phyloP scores from a whole-genome alignment of 2,329 filamentous ascomycete genomes.

The Cladophialophora psammophila region DNA sequence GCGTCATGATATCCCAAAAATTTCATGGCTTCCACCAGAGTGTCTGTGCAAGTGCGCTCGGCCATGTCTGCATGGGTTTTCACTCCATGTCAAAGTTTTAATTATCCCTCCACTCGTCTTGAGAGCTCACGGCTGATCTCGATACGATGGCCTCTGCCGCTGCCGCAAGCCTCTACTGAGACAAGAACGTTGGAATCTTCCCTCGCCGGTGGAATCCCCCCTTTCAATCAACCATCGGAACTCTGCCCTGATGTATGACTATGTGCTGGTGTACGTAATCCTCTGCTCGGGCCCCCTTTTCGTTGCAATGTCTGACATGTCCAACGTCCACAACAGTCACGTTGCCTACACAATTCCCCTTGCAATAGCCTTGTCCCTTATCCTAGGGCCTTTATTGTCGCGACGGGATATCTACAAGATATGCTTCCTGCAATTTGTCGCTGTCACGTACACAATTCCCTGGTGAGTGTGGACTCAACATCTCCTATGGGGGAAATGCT shows the following conservation, averaged over 20 bases:
- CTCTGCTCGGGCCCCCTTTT: conserved; percentile 33
- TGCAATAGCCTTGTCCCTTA: conserved; percentile 64
- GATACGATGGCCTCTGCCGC: conserved; percentile 19
- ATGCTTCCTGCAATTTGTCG: conserved; percentile 66
- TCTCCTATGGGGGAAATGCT: conserved; percentile 1
- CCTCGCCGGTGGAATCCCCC: neutral
- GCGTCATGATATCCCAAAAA: conserved; percentile 24
- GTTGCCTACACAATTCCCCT: conserved; percentile 72
- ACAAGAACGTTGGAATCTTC: conserved; percentile 6
- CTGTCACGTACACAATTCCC: conserved; percentile 72
- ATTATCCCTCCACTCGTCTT: conserved; percentile 4
- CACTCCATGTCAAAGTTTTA: neutral
- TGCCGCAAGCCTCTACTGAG: conserved; percentile 17
- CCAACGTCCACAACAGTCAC: conserved; percentile 56
- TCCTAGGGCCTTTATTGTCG: conserved; percentile 69
- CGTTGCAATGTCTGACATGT: conserved; percentile 7
- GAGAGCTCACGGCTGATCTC: conserved; percentile 9
- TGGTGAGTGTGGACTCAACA: conserved; percentile 55
- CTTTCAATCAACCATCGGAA: neutral
- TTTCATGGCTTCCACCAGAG: conserved; percentile 13
- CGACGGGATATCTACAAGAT: conserved; percentile 69
- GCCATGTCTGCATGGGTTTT: neutral
- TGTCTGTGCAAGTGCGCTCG: conserved; percentile 4
- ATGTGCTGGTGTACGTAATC: conserved; percentile 65
- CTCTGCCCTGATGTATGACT: conserved; percentile 52